Evolutionary conservation across 768 basidiomycete genomes (phyloP), one percentile per base, ranked within the genome.

Genomic region (Pleurotus giganteus): DNA sequence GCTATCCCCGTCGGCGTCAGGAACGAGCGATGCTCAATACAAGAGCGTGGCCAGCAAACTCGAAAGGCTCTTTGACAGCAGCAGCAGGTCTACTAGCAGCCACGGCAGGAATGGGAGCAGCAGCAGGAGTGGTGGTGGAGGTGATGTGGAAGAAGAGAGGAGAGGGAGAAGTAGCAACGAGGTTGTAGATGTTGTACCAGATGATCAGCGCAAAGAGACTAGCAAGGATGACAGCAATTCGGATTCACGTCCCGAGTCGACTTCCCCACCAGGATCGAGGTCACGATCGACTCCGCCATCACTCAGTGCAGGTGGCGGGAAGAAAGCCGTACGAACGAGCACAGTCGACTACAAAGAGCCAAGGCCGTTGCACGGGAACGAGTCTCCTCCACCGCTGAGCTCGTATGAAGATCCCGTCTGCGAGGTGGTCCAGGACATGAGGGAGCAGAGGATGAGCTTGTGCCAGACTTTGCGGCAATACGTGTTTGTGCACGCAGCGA

Each of bases 401-500:
- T 74, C 76, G 31, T 84, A 87, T 58, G 77, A 80, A 28, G 88
- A 92, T 44, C 96, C 96, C 2, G 81, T 97, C 36, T 84, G 80
- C 66, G 80, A 84, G 53, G 81, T 97, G 1, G 76, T 98, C 47
- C 92, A 95, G 70, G 91, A 94, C 65, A 93, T 98, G 87, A 81
- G 96, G 42, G 87, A 95, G 68, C 95, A 98, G 71, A 78, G 96
- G 52, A 98, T 98, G 96, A 94, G 91, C 63, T 71, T 97, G 58
- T 96, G 95, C 66, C 95, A 96, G 75, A 96, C 90, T 68, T 72
- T 95, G 65, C 76, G 94, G 55, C 96, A 98, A 72, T 98, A 95
- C 64, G 88, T 95, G 17, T 98, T 95, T 69, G 90, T 94, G 32
- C 91, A 97, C 66, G 84, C 87, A 27, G 92, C 86, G 15, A 76